Base-by-base conservation (phyloP, 768 basidiomycete species). In the Tylopilus subfusipes region DNA sequence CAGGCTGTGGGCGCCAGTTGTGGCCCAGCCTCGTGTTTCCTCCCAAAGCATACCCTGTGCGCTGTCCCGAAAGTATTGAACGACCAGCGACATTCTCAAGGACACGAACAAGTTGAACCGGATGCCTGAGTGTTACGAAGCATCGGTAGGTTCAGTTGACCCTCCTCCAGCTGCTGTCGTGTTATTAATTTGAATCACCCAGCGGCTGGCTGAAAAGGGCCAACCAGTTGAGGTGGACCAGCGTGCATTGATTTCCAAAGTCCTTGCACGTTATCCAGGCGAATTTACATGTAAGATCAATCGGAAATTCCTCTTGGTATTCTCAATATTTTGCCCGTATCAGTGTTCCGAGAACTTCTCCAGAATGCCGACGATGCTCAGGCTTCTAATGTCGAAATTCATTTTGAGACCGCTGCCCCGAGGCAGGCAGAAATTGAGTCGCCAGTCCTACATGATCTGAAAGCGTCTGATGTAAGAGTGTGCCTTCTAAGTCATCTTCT, bases 221-320 rank as follows among this genome's bases (percentile, higher is more conserved):
- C 83, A 88, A 61, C 80, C 83, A 1, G 88, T 93, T 0, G 84
- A 91, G 69, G 92, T 96, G 44, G 93, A 96, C 68, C 93, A 95
- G 68, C 81, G 93, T 12, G 93, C 92, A 19, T 75, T 97, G 54
- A 93, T 97, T 48, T 89, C 94, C 76, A 98, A 94, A 73, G 88
- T 98, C 14, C 82, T 98, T 9, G 93, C 96, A 11, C 79, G 96
- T 18, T 99, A 99, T 72, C 88, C 88, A 16, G 93, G 92, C 42
- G 93, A 95, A 73, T 90, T 94, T 59, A 94, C 93, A 5, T 77
- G 80, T 82, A 42, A 47, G 75, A 24, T 46, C 12, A 25, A 24
- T 4, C 38, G 5, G 10, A 21, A 19, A 16, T 27, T 42, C n/a
- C n/a, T n/a, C n/a, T n/a, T n/a, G n/a, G n/a, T n/a, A 14, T 7